Evolutionary conservation across 352 stramenopile species (phyloP), one percentile per base, ranked within the genome.

Genomic region (Thalassiosira mediterranea): DNA sequence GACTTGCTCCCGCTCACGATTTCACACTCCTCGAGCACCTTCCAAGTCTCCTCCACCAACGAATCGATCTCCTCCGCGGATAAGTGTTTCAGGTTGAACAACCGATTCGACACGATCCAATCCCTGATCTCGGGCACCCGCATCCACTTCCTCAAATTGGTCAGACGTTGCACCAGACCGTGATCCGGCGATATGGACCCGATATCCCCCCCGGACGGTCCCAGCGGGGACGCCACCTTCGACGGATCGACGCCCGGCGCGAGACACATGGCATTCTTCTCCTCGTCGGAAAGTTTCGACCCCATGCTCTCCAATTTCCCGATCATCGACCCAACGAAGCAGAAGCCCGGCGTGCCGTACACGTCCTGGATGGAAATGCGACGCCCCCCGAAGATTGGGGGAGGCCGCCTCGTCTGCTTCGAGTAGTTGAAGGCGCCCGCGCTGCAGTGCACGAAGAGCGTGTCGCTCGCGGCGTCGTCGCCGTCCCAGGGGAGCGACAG

Each of bases 301-400:
- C 66, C 73, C 29, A 82, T 66, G 15, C 68, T 62, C 29, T 60
- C 23, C n/a, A n/a, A n/a, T n/a, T n/a, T n/a, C n/a, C n/a, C n/a
- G n/a, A n/a, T n/a, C n/a, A n/a, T n/a, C n/a, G n/a, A n/a, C n/a
- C n/a, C n/a, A n/a, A n/a, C n/a, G n/a, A n/a, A n/a, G 60, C 75
- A 70, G 44, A 82, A 69, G 44, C 65, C 21, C 47, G 75, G 73
- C 49, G 75, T 51, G 21, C 75, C 53, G n/a, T n/a, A n/a, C n/a
- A n/a, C n/a, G n/a, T n/a, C n/a, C n/a, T n/a, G n/a, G n/a, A n/a
- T n/a, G n/a, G n/a, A n/a, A n/a, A 70, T 52, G 49, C 75, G 75
- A 34, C 68, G 44, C 25, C 65, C 60, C 7, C 61, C 49, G 28
- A 21, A 54, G 17, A 31, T 47, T 52, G 31, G 75, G 29, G 21